A percentile compares a stretch with the other conserved stretches of the same genome.
phyloP scores from a whole-genome alignment of 768 basidiomycete genomes.

The Hebeloma cylindrosporum region DNA sequence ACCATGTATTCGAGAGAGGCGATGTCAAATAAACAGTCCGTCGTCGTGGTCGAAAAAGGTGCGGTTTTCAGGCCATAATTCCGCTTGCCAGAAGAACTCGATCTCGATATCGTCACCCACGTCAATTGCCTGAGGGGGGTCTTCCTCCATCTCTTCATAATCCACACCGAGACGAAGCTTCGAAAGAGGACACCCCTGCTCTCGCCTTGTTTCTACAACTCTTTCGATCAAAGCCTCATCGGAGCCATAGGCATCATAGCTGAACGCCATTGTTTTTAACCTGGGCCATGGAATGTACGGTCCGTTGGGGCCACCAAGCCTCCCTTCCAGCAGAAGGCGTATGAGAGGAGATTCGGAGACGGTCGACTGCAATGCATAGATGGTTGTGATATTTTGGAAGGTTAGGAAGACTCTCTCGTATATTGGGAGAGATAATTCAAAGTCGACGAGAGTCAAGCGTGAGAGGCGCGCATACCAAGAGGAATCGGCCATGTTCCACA shows the following conservation, averaged over 20 bases:
- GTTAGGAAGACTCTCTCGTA: constrained; percentile 31
- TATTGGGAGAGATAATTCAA: constrained; percentile 35
- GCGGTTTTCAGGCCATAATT: constrained; percentile 32
- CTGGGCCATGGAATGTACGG: constrained; percentile 34
- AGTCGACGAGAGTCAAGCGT: constrained; percentile 40
- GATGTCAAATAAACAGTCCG: constrained; percentile 24
- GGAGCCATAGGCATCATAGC: constrained; percentile 25
- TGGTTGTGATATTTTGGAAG: constrained; percentile 35
- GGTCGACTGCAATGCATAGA: constrained; percentile 27
- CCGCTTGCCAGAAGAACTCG: constrained; percentile 24
- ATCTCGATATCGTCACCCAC: constrained; percentile 14
- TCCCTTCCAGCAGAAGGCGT: constrained; percentile 25
- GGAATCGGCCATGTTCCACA: constrained; percentile 26
- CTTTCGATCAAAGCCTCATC: constrained; percentile 27
- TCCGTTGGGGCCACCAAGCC: constrained; percentile 4
- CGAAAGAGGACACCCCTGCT: constrained; percentile 27
- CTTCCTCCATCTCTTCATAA: constrained; percentile 15
- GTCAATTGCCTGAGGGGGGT: background rate
- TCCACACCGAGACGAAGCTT: constrained; percentile 31
- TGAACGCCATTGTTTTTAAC: constrained; percentile 32
- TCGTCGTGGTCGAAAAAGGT: constrained; percentile 33
- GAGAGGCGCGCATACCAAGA: constrained; percentile 35
- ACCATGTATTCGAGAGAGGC: too few species aligned
- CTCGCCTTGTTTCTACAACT: constrained; percentile 25
- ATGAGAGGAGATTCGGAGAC: constrained; percentile 27